Percentiles rank a stretch among this genome's conserved stretches.
Conservation (phyloP, 495 filamentous ascomycete species). For the Aspergillus cavernicola region DNA sequence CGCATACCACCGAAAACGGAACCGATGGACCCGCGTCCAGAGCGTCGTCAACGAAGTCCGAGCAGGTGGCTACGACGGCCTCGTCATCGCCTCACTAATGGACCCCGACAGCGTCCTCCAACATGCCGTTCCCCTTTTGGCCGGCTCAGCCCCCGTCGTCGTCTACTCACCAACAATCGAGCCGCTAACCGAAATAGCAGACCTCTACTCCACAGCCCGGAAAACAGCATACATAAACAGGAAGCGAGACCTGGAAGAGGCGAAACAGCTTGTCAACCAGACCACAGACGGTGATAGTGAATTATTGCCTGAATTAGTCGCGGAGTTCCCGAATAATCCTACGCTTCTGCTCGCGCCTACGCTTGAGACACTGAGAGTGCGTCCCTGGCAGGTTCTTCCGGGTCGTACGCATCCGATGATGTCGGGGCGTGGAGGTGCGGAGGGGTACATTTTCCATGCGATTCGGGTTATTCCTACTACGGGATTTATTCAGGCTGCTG, state of each 20-base stretch:
- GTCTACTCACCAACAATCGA: slow-evolving; percentile 79
- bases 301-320: slow-evolving; percentile 48
- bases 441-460: slow-evolving; percentile 86
- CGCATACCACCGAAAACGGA: slow-evolving; percentile 79
- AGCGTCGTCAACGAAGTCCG: slow-evolving; percentile 68
- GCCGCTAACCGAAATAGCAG: slow-evolving; percentile 66
- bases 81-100: slow-evolving; percentile 78
- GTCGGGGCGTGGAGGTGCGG: slow-evolving; percentile 80
- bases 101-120: slow-evolving; percentile 71
- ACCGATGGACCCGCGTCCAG: slow-evolving; percentile 68
- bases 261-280: slow-evolving; percentile 8
- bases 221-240: slow-evolving; percentile 64
- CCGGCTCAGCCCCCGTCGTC: slow-evolving; percentile 79
- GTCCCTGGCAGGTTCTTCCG: slow-evolving; percentile 86
- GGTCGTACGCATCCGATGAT: slow-evolving; percentile 91
- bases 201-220: slow-evolving; percentile 73
- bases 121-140: slow-evolving; percentile 69
- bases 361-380: slow-evolving; percentile 70
- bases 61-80: slow-evolving; percentile 73
- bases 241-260: slow-evolving; percentile 33
- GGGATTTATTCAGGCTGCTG: slow-evolving; percentile 76
- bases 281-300: slow-evolving; percentile 17
- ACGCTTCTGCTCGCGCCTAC: slow-evolving; percentile 73
- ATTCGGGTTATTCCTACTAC: slow-evolving; percentile 74
- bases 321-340: slow-evolving; percentile 80